These are phyloP conservation scores for Tricholoma bakamatsutake DNA, from an alignment of 768 basidiomycete species.

Conservation along the genomic window DNA sequence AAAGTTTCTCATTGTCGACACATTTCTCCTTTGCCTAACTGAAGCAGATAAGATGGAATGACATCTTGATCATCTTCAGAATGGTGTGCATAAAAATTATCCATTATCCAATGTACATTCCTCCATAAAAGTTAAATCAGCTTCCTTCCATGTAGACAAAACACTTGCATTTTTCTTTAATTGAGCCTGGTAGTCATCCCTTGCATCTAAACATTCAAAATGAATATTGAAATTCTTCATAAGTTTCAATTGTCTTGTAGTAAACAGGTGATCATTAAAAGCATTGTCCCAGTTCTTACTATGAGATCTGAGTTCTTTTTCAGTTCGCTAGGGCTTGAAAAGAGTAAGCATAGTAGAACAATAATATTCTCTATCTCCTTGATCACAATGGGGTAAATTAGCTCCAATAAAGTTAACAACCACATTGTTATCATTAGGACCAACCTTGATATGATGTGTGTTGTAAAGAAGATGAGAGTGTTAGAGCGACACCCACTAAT, in stretches of 20 bases:
- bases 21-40: background rate
- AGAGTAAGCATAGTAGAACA: constrained; percentile 13
- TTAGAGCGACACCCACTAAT: no score
- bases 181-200: constrained; percentile 19
- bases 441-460: background rate
- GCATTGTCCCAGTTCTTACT: constrained; percentile 17
- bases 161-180: constrained; percentile 1
- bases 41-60: background rate
- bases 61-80: background rate
- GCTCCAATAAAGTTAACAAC: constrained; percentile 26
- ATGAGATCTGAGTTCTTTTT: constrained; percentile 11
- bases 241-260: constrained; percentile 3
- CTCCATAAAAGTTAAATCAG: background rate
- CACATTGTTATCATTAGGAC: constrained; percentile 2
- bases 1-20: no score
- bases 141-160: constrained; percentile 1
- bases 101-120: background rate
- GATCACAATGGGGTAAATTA: constrained; percentile 18
- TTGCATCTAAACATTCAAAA: constrained; percentile 23
- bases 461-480: background rate
- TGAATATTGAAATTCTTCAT: constrained; percentile 25
- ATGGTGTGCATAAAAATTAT: background rate
- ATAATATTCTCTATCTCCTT: constrained; percentile 25
- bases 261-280: constrained; percentile 15
- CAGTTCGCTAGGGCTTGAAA: constrained; percentile 21